Conservation (phyloP, 2,329 filamentous ascomycete species). For the Lachnellula subtilissima region DNA sequence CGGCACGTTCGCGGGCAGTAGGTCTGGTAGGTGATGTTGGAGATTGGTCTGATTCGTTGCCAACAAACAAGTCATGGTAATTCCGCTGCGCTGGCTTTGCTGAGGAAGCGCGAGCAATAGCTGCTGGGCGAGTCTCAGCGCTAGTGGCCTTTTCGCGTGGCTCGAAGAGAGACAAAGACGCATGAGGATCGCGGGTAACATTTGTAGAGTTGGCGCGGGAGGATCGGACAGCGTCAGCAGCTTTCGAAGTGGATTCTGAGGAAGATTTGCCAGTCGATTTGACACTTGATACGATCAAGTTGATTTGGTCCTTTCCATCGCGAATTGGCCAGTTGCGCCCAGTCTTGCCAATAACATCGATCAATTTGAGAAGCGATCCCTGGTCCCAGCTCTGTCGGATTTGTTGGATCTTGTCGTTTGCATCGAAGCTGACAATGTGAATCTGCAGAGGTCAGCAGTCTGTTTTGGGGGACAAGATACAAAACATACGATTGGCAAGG, state of each 20-base stretch:
- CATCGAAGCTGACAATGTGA: conserved; percentile 84
- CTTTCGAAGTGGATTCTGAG: conserved; percentile 27
- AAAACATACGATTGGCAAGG: conserved; percentile 70
- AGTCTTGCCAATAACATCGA: conserved; percentile 87
- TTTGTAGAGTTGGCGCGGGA: conserved; percentile 51
- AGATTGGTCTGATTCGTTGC: conserved; percentile 32
- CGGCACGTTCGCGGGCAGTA: conserved; percentile 11
- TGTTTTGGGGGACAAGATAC: background rate
- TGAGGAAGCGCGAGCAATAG: conserved; percentile 59
- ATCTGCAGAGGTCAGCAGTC: conserved; percentile 46
- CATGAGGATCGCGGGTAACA: conserved; percentile 58
- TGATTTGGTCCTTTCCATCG: conserved; percentile 78
- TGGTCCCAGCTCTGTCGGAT: conserved; percentile 96
- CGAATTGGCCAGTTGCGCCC: conserved; percentile 94
- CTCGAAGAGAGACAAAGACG: conserved; percentile 70
- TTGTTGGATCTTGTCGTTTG: conserved; percentile 71
- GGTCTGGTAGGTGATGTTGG: conserved; percentile 17
- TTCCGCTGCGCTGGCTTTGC: conserved; percentile 66
- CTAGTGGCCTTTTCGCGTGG: conserved; percentile 59
- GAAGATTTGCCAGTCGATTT: conserved; percentile 41
- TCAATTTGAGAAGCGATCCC: conserved; percentile 82
- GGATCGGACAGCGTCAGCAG: conserved; percentile 36
- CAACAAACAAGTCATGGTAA: conserved; percentile 65
- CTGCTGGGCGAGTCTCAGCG: conserved; percentile 39
- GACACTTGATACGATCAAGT: conserved; percentile 62